These are phyloP conservation scores for Pholiota microspora DNA, from an alignment of 768 basidiomycete species.

Conservation along the genomic window DNA sequence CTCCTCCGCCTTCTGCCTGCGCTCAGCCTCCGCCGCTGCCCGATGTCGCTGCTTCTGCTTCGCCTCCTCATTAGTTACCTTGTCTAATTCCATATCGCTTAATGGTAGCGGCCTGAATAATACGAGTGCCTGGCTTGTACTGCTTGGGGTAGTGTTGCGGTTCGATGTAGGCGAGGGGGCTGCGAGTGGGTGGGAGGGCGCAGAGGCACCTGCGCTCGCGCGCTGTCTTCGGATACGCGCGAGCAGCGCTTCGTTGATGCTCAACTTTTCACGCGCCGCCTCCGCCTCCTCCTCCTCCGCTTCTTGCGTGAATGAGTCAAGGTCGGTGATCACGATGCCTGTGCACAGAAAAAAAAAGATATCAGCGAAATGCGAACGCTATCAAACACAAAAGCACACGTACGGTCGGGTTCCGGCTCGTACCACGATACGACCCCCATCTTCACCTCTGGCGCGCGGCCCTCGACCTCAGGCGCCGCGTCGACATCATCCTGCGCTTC, in stretches of 20 bases:
- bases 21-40: not conserved
- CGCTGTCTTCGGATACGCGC: constrained; percentile 35
- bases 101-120: constrained; percentile 45
- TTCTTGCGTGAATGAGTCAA: constrained; percentile 49
- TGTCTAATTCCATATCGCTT: constrained; percentile 14
- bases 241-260: constrained; percentile 44
- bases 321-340: constrained; percentile 67
- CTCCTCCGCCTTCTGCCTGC: not conserved
- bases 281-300: constrained; percentile 31
- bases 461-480: constrained; percentile 28
- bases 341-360: constrained; percentile 5
- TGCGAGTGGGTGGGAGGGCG: constrained; percentile 12
- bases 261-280: not conserved
- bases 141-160: constrained; percentile 15
- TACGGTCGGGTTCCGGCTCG: constrained; percentile 69
- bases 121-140: constrained; percentile 51
- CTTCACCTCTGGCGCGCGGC: constrained; percentile 43
- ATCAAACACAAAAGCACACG: constrained; percentile 23
- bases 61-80: constrained; percentile 14
- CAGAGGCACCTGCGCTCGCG: constrained; percentile 13
- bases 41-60: constrained; percentile 3
- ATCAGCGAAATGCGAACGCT: not conserved
- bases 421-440: constrained; percentile 70
- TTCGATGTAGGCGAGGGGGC: not conserved
- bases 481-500: constrained; percentile 38